Evolutionary conservation across 2,329 filamentous ascomycete genomes (phyloP).

Genomic region (Bisporella sp.): DNA sequence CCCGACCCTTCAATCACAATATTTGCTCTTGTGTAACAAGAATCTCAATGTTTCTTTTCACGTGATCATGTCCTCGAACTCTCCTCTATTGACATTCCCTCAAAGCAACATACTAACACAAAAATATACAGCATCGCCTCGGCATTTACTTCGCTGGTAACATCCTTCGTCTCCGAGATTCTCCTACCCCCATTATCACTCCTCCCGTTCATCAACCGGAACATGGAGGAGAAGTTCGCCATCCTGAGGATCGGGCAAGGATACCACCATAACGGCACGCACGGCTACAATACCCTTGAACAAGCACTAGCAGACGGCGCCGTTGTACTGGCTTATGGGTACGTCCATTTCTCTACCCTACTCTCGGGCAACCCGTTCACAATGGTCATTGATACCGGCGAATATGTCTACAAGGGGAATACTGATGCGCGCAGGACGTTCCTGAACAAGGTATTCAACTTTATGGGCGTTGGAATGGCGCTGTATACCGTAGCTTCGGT

Average conservation of each 20-base stretch:
- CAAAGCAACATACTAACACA: not conserved
- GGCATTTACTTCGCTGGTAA: constrained; percentile 65
- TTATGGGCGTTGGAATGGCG: constrained; percentile 56
- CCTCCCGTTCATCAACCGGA: constrained; percentile 61
- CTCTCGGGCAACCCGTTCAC: not conserved
- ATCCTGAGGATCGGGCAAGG: constrained; percentile 52
- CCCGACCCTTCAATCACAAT: not conserved
- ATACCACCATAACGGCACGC: constrained; percentile 31
- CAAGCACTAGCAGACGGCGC: constrained; percentile 66
- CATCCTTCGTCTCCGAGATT: constrained; percentile 64
- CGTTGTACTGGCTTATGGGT: constrained; percentile 66
- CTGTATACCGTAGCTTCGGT: constrained; percentile 57
- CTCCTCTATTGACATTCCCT: no score
- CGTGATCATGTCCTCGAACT: not conserved
- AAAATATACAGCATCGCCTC: constrained; percentile 49
- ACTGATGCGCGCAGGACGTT: constrained; percentile 39
- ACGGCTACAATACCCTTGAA: constrained; percentile 63
- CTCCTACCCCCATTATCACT: constrained; percentile 63
- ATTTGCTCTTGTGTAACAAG: not conserved
- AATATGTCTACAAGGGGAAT: not conserved
- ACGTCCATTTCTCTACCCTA: constrained; percentile 17
- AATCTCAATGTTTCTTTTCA: not conserved
- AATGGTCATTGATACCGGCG: not conserved
- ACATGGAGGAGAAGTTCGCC: constrained; percentile 69
- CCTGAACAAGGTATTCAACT: constrained; percentile 57